Conservation (phyloP, 208 protist species). For the Trypanosoma scelopori region DNA sequence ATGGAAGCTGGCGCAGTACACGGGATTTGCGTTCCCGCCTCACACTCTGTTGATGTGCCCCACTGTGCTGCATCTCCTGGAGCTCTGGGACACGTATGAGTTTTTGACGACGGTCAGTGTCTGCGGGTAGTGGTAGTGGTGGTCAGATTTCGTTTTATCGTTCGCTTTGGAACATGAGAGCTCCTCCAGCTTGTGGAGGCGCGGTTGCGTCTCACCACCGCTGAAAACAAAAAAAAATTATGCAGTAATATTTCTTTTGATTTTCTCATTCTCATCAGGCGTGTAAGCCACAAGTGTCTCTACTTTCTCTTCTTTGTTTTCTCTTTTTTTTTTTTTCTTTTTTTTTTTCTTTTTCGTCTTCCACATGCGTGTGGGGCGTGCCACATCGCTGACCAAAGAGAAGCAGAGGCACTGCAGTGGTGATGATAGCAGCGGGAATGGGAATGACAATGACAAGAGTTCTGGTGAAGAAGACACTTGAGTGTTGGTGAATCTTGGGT, state of each 20-base stretch:
- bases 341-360: no score
- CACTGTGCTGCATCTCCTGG: constrained; percentile 66
- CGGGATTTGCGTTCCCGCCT: constrained; percentile 60
- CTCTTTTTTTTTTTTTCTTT: constrained; percentile 2
- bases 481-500: neutral
- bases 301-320: constrained; percentile 6
- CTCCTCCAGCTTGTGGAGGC: no score
- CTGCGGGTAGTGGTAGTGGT: neutral
- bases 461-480: neutral
- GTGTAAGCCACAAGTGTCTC: no score
- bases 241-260: constrained; percentile 15
- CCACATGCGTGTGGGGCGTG: no score
- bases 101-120: constrained; percentile 33
- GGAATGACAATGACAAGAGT: no score
- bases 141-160: neutral
- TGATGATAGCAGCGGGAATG: no score
- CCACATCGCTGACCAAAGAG: no score
- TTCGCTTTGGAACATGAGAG: neutral
- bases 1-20: constrained; percentile 34
- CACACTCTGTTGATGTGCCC: constrained; percentile 76
- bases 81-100: constrained; percentile 80
- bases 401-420: no score
- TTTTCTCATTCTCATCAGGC: neutral
- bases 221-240: no score
- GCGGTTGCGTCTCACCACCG: no score